Percentiles rank a stretch among this genome's conserved stretches.
Evolutionary conservation across 2,329 filamentous ascomycete genomes (phyloP).

Genomic region (Cladosporium velox): DNA sequence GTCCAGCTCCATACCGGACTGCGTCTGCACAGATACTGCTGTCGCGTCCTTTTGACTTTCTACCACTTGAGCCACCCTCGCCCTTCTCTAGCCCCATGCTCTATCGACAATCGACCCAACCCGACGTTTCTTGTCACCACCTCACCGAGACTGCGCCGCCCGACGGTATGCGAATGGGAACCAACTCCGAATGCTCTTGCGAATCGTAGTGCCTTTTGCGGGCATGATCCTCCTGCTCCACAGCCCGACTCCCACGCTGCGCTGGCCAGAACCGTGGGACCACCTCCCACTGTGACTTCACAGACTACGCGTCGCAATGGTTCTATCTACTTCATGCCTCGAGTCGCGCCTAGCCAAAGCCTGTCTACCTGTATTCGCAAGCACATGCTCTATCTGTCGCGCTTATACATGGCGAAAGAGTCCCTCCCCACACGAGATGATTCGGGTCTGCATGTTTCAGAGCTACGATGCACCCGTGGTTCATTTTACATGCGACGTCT

Average conservation of each 20-base stretch:
- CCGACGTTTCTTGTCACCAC: constrained; percentile 1
- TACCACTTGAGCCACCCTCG: background rate
- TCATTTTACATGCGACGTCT: constrained; percentile 4
- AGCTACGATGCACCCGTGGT: constrained; percentile 2
- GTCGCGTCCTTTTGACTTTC: background rate
- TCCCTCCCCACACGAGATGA: background rate
- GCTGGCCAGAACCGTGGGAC: constrained; percentile 3
- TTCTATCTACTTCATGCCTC: background rate
- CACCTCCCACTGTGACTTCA: background rate
- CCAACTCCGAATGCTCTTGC: background rate
- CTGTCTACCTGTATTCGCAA: background rate
- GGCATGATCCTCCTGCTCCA: background rate
- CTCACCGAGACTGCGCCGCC: constrained; percentile 11
- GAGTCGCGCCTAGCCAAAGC: constrained; percentile 11
- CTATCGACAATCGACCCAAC: background rate
- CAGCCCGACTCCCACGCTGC: background rate
- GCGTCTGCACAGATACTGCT: background rate
- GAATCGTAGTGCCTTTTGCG: background rate
- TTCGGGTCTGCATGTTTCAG: constrained; percentile 19
- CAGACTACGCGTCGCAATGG: background rate
- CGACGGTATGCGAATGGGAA: constrained; percentile 9
- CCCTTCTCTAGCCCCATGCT: background rate
- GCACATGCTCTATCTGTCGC: background rate
- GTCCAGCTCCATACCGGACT: background rate
- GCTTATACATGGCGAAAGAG: background rate